Evolutionary conservation across 768 basidiomycete species (phyloP).

Genomic region (Kwoniella sp.): DNA sequence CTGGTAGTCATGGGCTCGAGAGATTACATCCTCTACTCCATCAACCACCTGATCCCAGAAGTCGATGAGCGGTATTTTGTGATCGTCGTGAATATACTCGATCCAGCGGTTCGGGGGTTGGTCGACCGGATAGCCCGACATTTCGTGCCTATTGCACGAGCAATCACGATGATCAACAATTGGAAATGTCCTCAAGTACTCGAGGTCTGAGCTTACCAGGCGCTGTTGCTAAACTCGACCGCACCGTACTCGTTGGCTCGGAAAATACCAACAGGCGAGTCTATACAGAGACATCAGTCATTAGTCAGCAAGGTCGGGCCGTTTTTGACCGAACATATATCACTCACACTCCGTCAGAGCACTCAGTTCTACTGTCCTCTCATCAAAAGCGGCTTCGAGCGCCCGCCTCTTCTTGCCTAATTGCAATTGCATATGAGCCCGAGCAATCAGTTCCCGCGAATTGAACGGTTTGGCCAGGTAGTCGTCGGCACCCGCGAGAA

Average conservation of each 20-base stretch:
- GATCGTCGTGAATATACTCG: conserved; percentile 21
- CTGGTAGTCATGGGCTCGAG: conserved; percentile 29
- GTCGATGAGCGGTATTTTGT: conserved; percentile 13
- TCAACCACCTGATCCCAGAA: conserved; percentile 23
- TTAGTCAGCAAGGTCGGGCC: too few relatives aligned
- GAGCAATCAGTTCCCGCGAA: conserved; percentile 55
- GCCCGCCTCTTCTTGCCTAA: conserved; percentile 55
- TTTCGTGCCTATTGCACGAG: conserved; percentile 20
- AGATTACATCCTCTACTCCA: conserved; percentile 9
- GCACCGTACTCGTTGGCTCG: conserved; percentile 31
- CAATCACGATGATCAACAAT: conserved; percentile 6
- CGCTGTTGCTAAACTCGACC: conserved; percentile 38
- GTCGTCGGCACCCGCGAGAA: conserved; percentile 58
- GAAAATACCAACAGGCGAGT: conserved; percentile 54
- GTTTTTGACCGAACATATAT: neutral
- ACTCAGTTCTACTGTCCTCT: conserved; percentile 50
- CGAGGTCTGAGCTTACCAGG: conserved; percentile 42
- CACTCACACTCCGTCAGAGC: conserved; percentile 49
- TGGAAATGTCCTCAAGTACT: neutral
- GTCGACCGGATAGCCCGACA: conserved; percentile 34
- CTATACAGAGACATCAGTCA: conserved; percentile 8
- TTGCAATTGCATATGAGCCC: conserved; percentile 52
- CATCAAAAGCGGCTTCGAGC: conserved; percentile 47
- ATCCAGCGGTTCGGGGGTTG: conserved; percentile 28
- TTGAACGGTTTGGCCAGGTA: conserved; percentile 58